Evolutionary conservation across 2,329 filamentous ascomycete species (phyloP), one percentile per base, ranked within the genome.

Genomic region (Leptoxyphium fumago): DNA sequence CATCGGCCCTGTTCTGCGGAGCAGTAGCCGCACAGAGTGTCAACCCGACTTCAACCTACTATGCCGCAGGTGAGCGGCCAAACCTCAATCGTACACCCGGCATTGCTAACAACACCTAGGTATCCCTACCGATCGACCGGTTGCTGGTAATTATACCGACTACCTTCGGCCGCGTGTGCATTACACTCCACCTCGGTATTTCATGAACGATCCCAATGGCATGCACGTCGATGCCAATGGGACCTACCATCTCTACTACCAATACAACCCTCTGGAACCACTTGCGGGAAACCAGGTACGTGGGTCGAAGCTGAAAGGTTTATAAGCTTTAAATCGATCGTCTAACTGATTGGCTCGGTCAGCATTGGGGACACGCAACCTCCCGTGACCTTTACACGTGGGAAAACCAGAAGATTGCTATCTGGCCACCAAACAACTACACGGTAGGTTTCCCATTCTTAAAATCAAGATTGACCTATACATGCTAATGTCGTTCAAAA

Each of bases 131-230:
- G 61, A 62, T 29, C 55, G 52, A 9, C 60, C 63, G 0, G 45
- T 66, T 5, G 43, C 60, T 5, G 64, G 67, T 46, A 63, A 66
- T 53, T 67, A 67, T 49, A 55, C 53, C n/a, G 60, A 57, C 8
- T 48, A 52, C 2, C 51, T 61, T 29, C 63, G 73, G 10, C 74
- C 74, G 2, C 72, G 76, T 52, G 59, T 75, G 15, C 75, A 77
- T 56, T 78, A 69, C 55, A 70, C 71, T 7, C 72, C 73, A 2
- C 73, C 73, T 2, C 51, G 64, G 26, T 58, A 67, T 50, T 74
- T 71, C 53, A 72, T 73, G 68, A 77, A 77, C 51, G 78, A 81
- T 50, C 77, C 77, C 1, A 81, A 81, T 59, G 78, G 78, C 51
- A 68, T 78, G 63, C 77, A 79, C 47, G 56, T 70, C 5, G 75